phyloP scores from a whole-genome alignment of 106 monocot species.

The Acorus calamus region DNA sequence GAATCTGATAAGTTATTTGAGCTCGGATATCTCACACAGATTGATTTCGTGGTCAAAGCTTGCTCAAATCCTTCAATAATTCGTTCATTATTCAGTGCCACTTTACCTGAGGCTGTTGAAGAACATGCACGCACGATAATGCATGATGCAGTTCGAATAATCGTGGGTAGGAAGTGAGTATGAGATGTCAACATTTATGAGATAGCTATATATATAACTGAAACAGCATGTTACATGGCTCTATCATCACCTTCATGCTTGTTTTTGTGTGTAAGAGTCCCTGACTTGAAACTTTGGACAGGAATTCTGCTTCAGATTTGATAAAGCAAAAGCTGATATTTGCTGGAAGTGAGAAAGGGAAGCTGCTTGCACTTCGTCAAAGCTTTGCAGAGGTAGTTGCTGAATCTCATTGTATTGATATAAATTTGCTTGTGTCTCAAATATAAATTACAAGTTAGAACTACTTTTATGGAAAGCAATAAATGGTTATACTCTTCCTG shows the following conservation, averaged over 20 bases:
- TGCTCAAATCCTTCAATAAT: conserved; percentile 85
- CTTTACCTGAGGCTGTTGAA: conserved; percentile 91
- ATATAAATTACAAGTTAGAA: no score
- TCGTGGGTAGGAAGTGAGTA: conserved; percentile 85
- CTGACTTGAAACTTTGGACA: conserved; percentile 3
- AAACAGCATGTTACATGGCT: no score
- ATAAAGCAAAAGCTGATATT: conserved; percentile 87
- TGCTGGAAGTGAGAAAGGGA: conserved; percentile 94
- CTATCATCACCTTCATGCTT: no score
- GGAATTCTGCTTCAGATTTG: conserved; percentile 83
- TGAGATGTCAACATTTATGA: background rate
- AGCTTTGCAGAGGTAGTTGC: conserved; percentile 68
- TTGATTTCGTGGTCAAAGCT: conserved; percentile 80
- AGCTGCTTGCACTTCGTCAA: conserved; percentile 92
- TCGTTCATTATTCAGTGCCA: conserved; percentile 92
- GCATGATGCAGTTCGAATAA: conserved; percentile 92
- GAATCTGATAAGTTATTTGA: conserved; percentile 98
- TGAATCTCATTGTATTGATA: background rate
- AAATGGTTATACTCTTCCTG: no score
- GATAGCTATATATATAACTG: no score
- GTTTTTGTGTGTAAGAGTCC: no score
- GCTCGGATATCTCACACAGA: conserved; percentile 86
- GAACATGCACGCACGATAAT: conserved; percentile 91
- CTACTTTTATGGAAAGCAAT: no score
- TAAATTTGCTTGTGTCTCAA: no score